A percentile compares a stretch with the other conserved stretches of the same genome.
These are phyloP conservation scores for Ulota crispa DNA, from an alignment of 225 moss, liverwort and hornwort species.

Conservation along the genomic window DNA sequence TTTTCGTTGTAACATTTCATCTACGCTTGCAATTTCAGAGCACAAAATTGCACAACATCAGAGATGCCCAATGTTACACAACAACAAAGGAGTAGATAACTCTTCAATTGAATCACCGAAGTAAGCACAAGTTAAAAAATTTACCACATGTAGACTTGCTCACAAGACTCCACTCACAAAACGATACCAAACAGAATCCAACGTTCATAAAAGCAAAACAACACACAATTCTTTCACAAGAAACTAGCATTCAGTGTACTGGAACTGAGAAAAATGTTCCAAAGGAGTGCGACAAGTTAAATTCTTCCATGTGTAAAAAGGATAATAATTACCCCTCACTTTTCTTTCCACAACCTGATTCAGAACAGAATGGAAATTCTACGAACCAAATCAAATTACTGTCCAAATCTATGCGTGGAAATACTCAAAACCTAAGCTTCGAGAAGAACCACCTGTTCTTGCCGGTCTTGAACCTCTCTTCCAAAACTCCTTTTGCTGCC, in stretches of 20 bases:
- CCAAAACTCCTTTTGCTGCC: constrained; percentile 66
- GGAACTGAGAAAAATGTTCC: constrained; percentile 2
- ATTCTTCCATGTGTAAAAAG: constrained; percentile 9
- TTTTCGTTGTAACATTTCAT: constrained; percentile 5
- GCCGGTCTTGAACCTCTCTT: constrained; percentile 82
- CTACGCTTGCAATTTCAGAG: background rate
- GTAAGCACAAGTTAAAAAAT: background rate
- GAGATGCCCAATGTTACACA: background rate
- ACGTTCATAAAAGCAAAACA: background rate
- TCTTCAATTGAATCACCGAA: background rate
- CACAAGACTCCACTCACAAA: background rate
- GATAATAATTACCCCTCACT: constrained; percentile 2
- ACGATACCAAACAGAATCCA: background rate
- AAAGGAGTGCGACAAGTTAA: background rate
- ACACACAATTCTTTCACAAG: background rate
- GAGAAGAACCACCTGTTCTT: constrained; percentile 87
- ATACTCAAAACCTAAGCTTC: constrained; percentile 72
- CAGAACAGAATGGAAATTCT: constrained; percentile 16
- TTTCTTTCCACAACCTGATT: constrained; percentile 19
- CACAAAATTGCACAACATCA: background rate
- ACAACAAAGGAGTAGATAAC: background rate
- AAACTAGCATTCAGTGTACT: background rate
- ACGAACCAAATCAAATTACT: background rate
- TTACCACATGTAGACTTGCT: background rate
- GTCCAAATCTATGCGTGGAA: background rate